Evolutionary conservation across 805 yeast genomes (phyloP), one percentile per base, ranked within the genome.

Genomic region (Cyberlindnera maritima): DNA sequence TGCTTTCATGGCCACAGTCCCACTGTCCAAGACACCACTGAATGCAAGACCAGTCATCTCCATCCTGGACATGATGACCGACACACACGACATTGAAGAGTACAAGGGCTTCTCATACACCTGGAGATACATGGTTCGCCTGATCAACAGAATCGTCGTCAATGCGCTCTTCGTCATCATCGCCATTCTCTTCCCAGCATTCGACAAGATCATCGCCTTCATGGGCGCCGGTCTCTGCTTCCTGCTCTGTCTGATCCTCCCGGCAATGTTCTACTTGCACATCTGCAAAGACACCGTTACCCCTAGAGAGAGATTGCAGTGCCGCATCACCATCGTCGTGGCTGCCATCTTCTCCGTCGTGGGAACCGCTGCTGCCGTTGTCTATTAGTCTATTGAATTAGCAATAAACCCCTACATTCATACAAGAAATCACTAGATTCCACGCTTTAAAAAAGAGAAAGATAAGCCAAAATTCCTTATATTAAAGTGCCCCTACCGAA

Each of bases 171-270:
- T 87, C 46, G 83, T 86, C 19, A 47, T 69, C 4, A 66, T 85
- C 41, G 81, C 95, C 0, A 74, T 85, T 25, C 42, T 80, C 14
- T 75, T 88, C 61, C 92, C 94, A 3, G 85, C 81, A 44, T 90
- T 90, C 62, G 97, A 89, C 59, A 79, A 79, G 55, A 75, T 90
- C 43, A 83, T 90, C 65, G 88, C 96, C 7, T 77, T 90, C 39
- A 65, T 88, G 55, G 97, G 97, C 8, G 79, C 92, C 5, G 81
- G 88, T 1, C 72, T 90, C 43, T 88, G 96, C 56, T 85, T 88
- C 63, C 70, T 83, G 3, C 80, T 89, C 31, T 90, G 97, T 63
- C 70, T 89, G 44, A 83, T 88, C 18, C 72, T 89, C 20, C 97
- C 97, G 3, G 70, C 88, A 19, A 59, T 76, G 11, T 90, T 89